Base-by-base conservation (phyloP, 1,284 basidiomycete genomes). In the Tilletia walkeri region DNA sequence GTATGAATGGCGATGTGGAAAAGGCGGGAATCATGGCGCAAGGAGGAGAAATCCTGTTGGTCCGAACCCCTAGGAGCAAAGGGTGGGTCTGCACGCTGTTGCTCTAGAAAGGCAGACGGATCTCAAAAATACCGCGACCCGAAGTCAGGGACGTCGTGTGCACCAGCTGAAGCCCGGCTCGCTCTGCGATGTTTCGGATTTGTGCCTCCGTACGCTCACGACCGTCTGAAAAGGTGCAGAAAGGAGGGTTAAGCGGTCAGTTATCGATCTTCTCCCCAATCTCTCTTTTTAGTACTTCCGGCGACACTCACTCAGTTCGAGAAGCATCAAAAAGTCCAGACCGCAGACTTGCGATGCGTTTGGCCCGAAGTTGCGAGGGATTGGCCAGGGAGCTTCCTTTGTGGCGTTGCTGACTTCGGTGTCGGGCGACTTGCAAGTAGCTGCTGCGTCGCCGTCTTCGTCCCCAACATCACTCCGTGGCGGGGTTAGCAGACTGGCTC, bases 301-400 rank as follows among this genome's bases (percentile, higher is more conserved):
- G 24, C 24, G 24, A 30, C 24, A 63, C 59, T 63, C 34, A 63
- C 59, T 63, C 34, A 63, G 59, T 5, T 63, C 59, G 16, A 39
- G 16, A 7, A 63, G 12, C 59, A 63, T 63, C 12, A 63, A 36
- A 3, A 39, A 36, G 59, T 63, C 59, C 14, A 63, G 59, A 20
- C 59, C 59, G 34, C 34, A 63, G 30, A 63, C 59, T 38, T 63
- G 59, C 12, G 34, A 7, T 12, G 59, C 12, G 59, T 63, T 63
- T 41, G 59, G 59, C 10, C 59, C 59, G 36, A 63, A 63, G 36
- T 63, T 63, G 30, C 59, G 59, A 3, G 59, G 59, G 16, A 63
- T 10, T 6, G 59, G 59, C 59, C 59, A 63, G 36, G 59, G 59
- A 36, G 59, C 59, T 18, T 63, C 36, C 6, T 14, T 12, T 12